phyloP scores from a whole-genome alignment of 2,329 filamentous ascomycete species.

The Diaporthe citri region DNA sequence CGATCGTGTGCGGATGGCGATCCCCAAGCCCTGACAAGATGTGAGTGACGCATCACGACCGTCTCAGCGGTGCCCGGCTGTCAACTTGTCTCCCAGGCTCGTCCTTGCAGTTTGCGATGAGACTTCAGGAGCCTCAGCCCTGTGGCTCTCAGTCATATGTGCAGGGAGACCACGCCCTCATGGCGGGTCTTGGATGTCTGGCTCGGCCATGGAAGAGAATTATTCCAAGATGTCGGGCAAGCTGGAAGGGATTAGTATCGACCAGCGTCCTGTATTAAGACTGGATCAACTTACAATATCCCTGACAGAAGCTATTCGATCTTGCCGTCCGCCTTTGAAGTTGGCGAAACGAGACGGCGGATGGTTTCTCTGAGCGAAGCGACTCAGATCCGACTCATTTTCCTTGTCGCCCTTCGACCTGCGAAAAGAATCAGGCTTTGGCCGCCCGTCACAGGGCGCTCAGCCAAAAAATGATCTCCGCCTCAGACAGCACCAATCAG shows the following conservation, averaged over 20 bases:
- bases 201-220: constrained; percentile 61
- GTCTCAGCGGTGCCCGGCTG: constrained; percentile 78
- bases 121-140: constrained; percentile 79
- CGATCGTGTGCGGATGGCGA: constrained; percentile 87
- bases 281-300: constrained; percentile 70
- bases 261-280: neutral
- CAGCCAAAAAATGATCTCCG: neutral
- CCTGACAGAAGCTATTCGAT: constrained; percentile 92
- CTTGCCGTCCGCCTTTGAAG: constrained; percentile 69
- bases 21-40: constrained; percentile 78
- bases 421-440: neutral
- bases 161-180: constrained; percentile 26
- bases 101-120: constrained; percentile 82
- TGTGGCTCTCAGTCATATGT: constrained; percentile 17
- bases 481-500: constrained; percentile 37
- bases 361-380: neutral
- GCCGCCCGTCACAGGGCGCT: neutral
- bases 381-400: constrained; percentile 1
- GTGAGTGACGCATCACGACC: constrained; percentile 78
- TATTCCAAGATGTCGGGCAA: constrained; percentile 57
- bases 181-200: constrained; percentile 60
- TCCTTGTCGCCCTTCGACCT: constrained; percentile 63
- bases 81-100: constrained; percentile 78
- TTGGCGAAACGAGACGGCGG: neutral
- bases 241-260: constrained; percentile 29